Base-by-base conservation (phyloP, 108 stramenopile species). In the Nitzschia putrida region DNA sequence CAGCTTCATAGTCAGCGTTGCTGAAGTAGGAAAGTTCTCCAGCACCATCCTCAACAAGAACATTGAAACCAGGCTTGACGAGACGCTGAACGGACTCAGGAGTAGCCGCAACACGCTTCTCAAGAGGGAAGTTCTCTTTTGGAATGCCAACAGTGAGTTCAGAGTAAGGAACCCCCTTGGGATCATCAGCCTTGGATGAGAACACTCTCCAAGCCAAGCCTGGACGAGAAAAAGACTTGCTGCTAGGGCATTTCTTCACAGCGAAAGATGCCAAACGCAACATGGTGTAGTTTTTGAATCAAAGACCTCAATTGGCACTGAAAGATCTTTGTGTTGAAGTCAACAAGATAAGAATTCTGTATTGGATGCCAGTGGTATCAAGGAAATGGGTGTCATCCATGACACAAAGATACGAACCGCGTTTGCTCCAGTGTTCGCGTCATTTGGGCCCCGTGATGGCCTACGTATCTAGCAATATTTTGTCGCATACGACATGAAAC, bases 101-200 rank as follows among this genome's bases (percentile, higher is more conserved):
- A 0, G 92, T 93, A 1, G 91, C 91, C 20, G 94, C 89, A 8
- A 97, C 95, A 25, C 96, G 86, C 66, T 87, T 90, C 82, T 99
- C 98, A 56, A 89, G 64, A 16, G 90, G 86, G 72, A 76, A 88
- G 25, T 45, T 82, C 64, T 99, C 99, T 83, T 94, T 96, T 8
- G 97, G 97, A 26, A 99, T 83, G 39, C 99, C 99, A 40, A 99
- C 85, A 11, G 86, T 92, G 57, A 99, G 69, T 50, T 90, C 72
- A 0, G 85, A 73, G 61, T 96, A 96, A 0, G 86, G 84, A 57
- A 79, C 82, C 14, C 90, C 93, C 75, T 78, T 79, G 11, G 78
- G 71, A 57, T 16, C 55, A 18, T 16, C 18, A 5, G 6, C 47
- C 29, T 40, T 39, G 12, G 69, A 45, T 8, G 58, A 71, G 41